phyloP scores from a whole-genome alignment of 2,329 filamentous ascomycete genomes.

The Botrytis tulipae region DNA sequence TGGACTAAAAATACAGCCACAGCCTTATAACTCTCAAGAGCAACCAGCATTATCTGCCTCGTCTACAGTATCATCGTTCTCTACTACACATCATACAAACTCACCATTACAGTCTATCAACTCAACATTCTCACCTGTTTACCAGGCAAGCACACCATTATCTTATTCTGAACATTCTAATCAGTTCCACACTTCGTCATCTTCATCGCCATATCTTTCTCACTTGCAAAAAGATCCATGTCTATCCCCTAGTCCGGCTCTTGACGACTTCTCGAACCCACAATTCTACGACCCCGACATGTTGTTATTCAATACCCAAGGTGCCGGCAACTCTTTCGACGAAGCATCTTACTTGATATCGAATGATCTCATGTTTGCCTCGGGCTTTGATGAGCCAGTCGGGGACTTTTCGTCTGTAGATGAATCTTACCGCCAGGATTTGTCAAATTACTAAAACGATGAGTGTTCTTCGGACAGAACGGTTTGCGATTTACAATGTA shows the following conservation, averaged over 20 bases:
- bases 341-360: neutral
- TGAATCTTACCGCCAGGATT: neutral
- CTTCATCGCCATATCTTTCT: neutral
- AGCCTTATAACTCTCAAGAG: neutral
- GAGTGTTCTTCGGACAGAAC: neutral
- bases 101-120: neutral
- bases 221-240: neutral
- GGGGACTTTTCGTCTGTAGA: neutral
- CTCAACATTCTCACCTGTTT: neutral
- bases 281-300: neutral
- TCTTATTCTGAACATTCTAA: constrained; percentile 2
- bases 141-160: neutral
- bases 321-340: neutral
- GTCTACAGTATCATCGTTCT: neutral
- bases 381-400: neutral
- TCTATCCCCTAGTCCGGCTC: neutral
- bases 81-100: neutral
- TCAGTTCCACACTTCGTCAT: neutral
- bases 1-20: neutral
- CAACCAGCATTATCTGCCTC: neutral
- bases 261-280: neutral
- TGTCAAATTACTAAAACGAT: neutral
- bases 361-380: neutral
- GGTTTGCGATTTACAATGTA: neutral
- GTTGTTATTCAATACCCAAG: neutral